Evolutionary conservation across 1,284 basidiomycete genomes (phyloP).

Genomic region (Baeospora myosura): DNA sequence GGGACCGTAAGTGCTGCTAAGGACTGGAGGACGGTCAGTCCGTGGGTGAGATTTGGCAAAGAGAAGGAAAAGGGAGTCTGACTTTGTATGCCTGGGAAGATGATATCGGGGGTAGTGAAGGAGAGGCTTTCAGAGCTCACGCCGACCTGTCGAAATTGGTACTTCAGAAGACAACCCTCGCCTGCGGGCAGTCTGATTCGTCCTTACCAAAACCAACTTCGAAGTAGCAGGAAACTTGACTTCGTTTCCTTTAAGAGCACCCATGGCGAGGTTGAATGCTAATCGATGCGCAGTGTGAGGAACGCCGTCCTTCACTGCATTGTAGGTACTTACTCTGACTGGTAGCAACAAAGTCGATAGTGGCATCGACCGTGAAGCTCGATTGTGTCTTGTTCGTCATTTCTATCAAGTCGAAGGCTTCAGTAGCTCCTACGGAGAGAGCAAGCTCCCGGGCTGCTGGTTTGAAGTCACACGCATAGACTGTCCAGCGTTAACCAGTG

Average conservation of each 20-base stretch:
- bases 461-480: conserved; percentile 21
- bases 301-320: neutral
- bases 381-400: conserved; percentile 14
- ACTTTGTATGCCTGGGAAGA: conserved; percentile 2
- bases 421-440: conserved; percentile 18
- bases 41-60: neutral
- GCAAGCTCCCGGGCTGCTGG: conserved; percentile 18
- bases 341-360: conserved; percentile 20
- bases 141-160: conserved; percentile 1
- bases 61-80: neutral
- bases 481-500: conserved; percentile 4
- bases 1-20: conserved; percentile 4
- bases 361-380: conserved; percentile 19
- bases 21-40: neutral
- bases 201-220: conserved; percentile 5
- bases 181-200: too few relatives aligned
- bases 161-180: too few relatives aligned
- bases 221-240: neutral
- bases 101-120: neutral
- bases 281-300: neutral
- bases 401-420: conserved; percentile 17
- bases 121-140: conserved; percentile 1
- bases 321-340: conserved; percentile 15
- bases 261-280: conserved; percentile 7
- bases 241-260: conserved; percentile 3